Evolutionary conservation across 164 flowering plant species (phyloP).

Genomic region (Piper longum): DNA sequence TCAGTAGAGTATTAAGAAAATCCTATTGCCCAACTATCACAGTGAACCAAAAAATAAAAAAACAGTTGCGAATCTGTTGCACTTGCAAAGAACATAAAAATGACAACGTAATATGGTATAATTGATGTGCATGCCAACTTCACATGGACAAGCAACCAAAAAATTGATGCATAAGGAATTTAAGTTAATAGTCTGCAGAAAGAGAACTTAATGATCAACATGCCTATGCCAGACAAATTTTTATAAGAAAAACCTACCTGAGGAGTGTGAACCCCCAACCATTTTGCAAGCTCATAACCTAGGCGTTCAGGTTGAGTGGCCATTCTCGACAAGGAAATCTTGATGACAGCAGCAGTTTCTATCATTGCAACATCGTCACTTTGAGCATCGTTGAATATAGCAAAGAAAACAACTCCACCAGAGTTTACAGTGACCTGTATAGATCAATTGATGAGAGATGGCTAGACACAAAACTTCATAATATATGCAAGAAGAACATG

Average conservation of each 20-base stretch:
- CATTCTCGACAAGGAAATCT: slow-evolving; percentile 90
- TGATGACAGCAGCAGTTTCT: slow-evolving; percentile 92
- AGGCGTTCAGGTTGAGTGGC: slow-evolving; percentile 98
- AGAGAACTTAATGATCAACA: too few species aligned
- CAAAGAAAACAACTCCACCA: slow-evolving; percentile 98
- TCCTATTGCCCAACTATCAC: too few species aligned
- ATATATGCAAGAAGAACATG: neutral
- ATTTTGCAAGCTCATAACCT: slow-evolving; percentile 91
- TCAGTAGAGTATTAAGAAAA: too few species aligned
- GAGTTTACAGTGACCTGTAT: slow-evolving; percentile 93
- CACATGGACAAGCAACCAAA: too few species aligned
- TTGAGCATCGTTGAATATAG: slow-evolving; percentile 46
- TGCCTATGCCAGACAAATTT: too few species aligned
- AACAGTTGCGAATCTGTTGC: too few species aligned
- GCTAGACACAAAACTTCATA: neutral
- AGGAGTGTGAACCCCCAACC: slow-evolving; percentile 86
- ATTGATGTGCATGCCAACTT: too few species aligned
- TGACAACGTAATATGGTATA: too few species aligned
- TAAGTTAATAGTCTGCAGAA: too few species aligned
- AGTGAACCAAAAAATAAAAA: too few species aligned
- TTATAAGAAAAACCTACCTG: slow-evolving; percentile 36
- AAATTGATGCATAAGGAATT: too few species aligned
- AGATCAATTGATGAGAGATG: slow-evolving; percentile 4
- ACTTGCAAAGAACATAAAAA: too few species aligned
- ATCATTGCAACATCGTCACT: slow-evolving; percentile 27